Conservation (phyloP, 2,329 filamentous ascomycete genomes). For the Zalaria obscura region DNA sequence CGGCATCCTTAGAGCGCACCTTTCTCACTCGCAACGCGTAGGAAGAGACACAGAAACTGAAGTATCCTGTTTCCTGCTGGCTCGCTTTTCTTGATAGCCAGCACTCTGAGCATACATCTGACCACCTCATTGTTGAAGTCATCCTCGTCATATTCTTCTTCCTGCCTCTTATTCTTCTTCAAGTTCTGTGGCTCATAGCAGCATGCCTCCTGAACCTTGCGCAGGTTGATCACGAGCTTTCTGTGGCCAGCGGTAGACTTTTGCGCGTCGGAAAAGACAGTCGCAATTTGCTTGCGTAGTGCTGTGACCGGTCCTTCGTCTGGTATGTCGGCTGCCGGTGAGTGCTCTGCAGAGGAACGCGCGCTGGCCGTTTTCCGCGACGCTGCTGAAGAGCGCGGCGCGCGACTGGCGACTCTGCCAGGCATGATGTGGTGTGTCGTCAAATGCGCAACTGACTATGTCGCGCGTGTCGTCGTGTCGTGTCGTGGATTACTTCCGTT, state of each 20-base stretch:
- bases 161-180: constrained; percentile 36
- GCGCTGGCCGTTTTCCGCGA: constrained; percentile 6
- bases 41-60: constrained; percentile 74
- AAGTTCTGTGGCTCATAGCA: constrained; percentile 39
- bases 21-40: constrained; percentile 53
- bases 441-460: too few relatives aligned
- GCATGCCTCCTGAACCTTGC: constrained; percentile 83
- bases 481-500: too few relatives aligned
- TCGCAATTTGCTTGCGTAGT: constrained; percentile 59
- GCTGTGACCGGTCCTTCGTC: constrained; percentile 57
- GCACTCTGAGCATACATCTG: constrained; percentile 65
- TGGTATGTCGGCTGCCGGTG: constrained; percentile 35
- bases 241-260: constrained; percentile 79
- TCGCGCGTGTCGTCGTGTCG: too few relatives aligned
- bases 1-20: constrained; percentile 21
- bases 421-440: constrained; percentile 11
- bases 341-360: constrained; percentile 7
- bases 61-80: constrained; percentile 72
- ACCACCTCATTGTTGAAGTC: constrained; percentile 80
- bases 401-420: constrained; percentile 12
- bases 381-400: neutral
- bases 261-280: constrained; percentile 50
- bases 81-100: constrained; percentile 87
- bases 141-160: constrained; percentile 62
- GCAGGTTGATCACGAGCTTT: constrained; percentile 73